These are phyloP conservation scores for Carallia brachiata DNA, from an alignment of 345 rosid genomes.

Conservation along the genomic window DNA sequence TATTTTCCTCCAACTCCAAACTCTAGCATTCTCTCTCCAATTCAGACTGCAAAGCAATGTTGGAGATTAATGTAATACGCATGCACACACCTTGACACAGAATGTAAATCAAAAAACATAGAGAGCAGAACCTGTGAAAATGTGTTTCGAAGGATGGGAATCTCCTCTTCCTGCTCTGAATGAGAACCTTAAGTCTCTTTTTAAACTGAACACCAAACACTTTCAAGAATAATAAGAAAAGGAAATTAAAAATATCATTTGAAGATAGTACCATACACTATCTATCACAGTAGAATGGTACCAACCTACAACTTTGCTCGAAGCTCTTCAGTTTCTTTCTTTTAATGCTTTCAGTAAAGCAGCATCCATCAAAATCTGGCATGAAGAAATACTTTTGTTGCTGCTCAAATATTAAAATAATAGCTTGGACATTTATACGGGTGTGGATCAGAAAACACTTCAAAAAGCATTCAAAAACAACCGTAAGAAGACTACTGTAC, in stretches of 20 bases:
- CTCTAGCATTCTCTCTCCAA: too few species aligned
- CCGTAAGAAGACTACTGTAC: not conserved
- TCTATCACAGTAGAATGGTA: not conserved
- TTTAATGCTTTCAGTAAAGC: constrained; percentile 85
- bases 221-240: constrained; percentile 4
- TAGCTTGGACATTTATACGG: too few species aligned
- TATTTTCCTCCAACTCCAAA: too few species aligned
- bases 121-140: not conserved
- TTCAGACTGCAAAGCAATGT: too few species aligned
- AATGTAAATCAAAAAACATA: too few species aligned
- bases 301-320: constrained; percentile 78
- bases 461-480: too few species aligned
- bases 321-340: constrained; percentile 96
- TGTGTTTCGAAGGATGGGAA: constrained; percentile 78
- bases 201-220: not conserved
- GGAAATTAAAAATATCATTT: constrained; percentile 5
- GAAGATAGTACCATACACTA: constrained; percentile 6
- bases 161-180: constrained; percentile 83
- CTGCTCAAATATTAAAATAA: not conserved
- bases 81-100: too few species aligned
- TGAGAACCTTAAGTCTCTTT: constrained; percentile 57
- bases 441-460: not conserved
- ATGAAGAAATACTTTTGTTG: constrained; percentile 14
- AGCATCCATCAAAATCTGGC: constrained; percentile 85
- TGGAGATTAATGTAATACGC: too few species aligned